Evolutionary conservation across 2,329 filamentous ascomycete species (phyloP).

Genomic region (Aspergillus pseudoviridinutans): DNA sequence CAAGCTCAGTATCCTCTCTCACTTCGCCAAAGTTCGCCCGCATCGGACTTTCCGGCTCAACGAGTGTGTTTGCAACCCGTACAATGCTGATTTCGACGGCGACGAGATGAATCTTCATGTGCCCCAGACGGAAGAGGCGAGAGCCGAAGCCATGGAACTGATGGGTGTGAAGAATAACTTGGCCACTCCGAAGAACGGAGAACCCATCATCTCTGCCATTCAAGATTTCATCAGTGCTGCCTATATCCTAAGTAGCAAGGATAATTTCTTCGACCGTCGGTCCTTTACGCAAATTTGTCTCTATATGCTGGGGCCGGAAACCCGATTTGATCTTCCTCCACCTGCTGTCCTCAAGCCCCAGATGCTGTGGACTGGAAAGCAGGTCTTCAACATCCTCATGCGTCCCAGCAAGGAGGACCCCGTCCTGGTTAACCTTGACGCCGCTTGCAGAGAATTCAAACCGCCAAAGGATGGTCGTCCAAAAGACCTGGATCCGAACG

Average conservation of each 20-base stretch:
- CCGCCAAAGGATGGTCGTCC: constrained; percentile 36
- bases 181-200: constrained; percentile 93
- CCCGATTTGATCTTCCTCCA: constrained; percentile 76
- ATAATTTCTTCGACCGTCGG: constrained; percentile 84
- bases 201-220: constrained; percentile 97
- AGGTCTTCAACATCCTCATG: constrained; percentile 89
- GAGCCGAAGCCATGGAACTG: constrained; percentile 88
- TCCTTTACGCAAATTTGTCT: constrained; percentile 86
- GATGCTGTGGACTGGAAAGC: constrained; percentile 92
- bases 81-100: constrained; percentile 98
- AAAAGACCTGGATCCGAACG: constrained; percentile 71
- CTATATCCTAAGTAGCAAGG: constrained; percentile 86
- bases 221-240: constrained; percentile 98
- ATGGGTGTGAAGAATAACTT: constrained; percentile 99
- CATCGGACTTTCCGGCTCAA: constrained; percentile 96
- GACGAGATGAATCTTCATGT: constrained; percentile 99
- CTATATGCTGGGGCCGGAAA: constrained; percentile 84
- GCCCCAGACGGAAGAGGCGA: constrained; percentile 93
- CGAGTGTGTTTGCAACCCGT: constrained; percentile 96
- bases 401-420: constrained; percentile 78
- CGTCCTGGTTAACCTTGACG: constrained; percentile 87
- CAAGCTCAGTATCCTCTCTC: constrained; percentile 97
- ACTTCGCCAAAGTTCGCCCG: constrained; percentile 86
- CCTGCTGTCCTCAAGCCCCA: constrained; percentile 83
- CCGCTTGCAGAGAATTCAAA: constrained; percentile 75